A percentile compares a stretch with the other conserved stretches of the same genome.
These are phyloP conservation scores for Alternaria sp. DNA, from an alignment of 2,329 filamentous ascomycete genomes.

Conservation along the genomic window DNA sequence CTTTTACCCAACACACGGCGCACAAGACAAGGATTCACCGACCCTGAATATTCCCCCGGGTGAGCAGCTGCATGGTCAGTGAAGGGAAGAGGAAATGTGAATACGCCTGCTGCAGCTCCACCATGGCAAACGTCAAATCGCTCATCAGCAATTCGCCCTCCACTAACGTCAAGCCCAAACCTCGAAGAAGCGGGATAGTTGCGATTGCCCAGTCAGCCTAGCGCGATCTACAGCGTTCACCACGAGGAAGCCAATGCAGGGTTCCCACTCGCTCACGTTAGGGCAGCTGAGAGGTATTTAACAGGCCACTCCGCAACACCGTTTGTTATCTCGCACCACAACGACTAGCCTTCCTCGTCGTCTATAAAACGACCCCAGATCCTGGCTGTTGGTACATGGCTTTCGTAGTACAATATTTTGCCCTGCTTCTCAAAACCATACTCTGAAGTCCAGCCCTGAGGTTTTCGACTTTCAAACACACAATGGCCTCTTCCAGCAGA, in stretches of 20 bases:
- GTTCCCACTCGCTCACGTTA: conserved; percentile 30
- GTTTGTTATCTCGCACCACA: conserved; percentile 18
- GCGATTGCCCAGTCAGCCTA: conserved; percentile 23
- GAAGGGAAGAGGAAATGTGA: conserved; percentile 1
- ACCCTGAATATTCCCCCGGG: conserved; percentile 1
- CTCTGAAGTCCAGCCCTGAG: conserved; percentile 28
- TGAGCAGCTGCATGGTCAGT: conserved; percentile 6
- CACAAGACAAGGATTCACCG: conserved; percentile 10
- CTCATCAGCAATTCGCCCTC: conserved; percentile 18
- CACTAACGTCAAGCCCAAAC: conserved; percentile 14
- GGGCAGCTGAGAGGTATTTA: conserved; percentile 32
- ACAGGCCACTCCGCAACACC: conserved; percentile 26
- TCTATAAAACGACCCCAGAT: conserved; percentile 13
- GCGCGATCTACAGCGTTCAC: conserved; percentile 21
- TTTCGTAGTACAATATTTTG: conserved; percentile 47
- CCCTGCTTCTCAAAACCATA: conserved; percentile 48
- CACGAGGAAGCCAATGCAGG: conserved; percentile 21
- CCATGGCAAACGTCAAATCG: conserved; percentile 11
- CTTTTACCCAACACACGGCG: conserved; percentile 12
- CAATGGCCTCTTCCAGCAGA: conserved; percentile 49
- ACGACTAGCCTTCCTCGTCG: conserved; percentile 14
- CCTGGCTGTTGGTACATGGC: conserved; percentile 39
- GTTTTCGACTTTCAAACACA: conserved; percentile 13
- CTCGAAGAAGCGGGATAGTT: conserved; percentile 13
- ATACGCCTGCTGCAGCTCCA: conserved; percentile 10